Conservation (phyloP, 345 rosid species). For the Leavenworthia alabamica region DNA sequence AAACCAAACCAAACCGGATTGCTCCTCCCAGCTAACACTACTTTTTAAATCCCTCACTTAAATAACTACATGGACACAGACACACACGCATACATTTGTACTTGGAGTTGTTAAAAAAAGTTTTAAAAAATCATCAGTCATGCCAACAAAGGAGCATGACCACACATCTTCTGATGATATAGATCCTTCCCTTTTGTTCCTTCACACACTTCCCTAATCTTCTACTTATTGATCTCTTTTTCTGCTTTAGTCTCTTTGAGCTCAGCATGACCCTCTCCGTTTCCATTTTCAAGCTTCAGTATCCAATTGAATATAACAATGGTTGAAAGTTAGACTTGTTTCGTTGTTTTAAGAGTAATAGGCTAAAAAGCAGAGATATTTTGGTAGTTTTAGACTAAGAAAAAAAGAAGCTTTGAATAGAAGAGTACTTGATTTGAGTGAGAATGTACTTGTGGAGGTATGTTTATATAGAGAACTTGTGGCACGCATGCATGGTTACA, state of each 20-base stretch:
- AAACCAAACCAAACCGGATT: not conserved
- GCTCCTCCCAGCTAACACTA: not conserved
- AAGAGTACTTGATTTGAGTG: not conserved
- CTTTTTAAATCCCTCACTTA: not conserved
- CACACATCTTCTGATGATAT: constrained; percentile 66
- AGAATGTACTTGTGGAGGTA: constrained; percentile 8
- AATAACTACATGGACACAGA: not conserved
- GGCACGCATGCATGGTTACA: constrained; percentile 19
- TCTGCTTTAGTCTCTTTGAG: constrained; percentile 32
- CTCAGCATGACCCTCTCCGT: constrained; percentile 23
- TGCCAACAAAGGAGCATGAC: constrained; percentile 78
- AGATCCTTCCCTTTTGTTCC: constrained; percentile 64
- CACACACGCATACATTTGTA: constrained; percentile 7
- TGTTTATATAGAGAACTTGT: constrained; percentile 3
- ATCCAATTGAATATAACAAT: not conserved
- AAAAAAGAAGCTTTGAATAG: not conserved
- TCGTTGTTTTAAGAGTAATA: not conserved
- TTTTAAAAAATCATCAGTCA: constrained; percentile 31
- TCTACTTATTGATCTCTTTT: constrained; percentile 44
- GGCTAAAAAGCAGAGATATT: not conserved
- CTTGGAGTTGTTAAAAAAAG: not conserved
- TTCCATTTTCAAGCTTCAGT: constrained; percentile 15
- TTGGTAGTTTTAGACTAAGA: constrained; percentile 1
- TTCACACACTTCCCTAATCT: constrained; percentile 54
- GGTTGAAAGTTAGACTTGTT: not conserved